Base-by-base conservation (phyloP, 331 rosid species). In the Malus hybrid region DNA sequence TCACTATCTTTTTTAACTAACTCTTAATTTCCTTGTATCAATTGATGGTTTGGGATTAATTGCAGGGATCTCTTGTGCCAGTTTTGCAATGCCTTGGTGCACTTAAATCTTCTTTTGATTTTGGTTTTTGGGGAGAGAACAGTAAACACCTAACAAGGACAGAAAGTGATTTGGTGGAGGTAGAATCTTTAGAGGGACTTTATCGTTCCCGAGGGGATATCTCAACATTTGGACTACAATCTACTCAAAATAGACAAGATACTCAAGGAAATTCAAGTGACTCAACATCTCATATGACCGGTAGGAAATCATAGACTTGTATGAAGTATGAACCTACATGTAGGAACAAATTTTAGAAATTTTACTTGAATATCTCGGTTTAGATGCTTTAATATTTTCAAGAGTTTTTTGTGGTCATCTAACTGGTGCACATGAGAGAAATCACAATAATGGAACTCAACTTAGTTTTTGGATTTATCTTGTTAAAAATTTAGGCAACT, bases 51-150 rank as follows among this genome's bases (percentile, higher is more conserved):
- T 81, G 85, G 77, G 52, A 72, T 80, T 81, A 52, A 80, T 72
- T 77, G 86, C 90, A 94, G 99, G 97, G 97, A 67, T 92, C 93
- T 59, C 73, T 92, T 86, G 86, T 79, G 73, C 96, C 96, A 27
- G 91, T 94, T 71, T 80, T 94, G 82, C 93, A 86, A 66, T 92
- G 96, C 86, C 91, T 94, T 76, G 85, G 89, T 77, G 90, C 89
- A 59, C 83, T 94, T 76, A 86, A 85, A 80, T 57, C 86, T 69
- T 92, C 90, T 74, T 92, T 92, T 81, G 87, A 81, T 80, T 90
- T 76, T 74, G 89, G 87, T 74, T 79, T 76, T 60, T 86, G 79
- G 46, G 88, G 79, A 76, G 96, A 81, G 70, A 82, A 84, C 71
- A 50, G 75, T 73, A 91, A 80, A 87, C 79, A 54, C 77, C 80